A percentile compares a stretch with the other conserved stretches of the same genome.
These are phyloP conservation scores for Bassia scoparia DNA, from an alignment of 148 eudicot species.

Conservation along the genomic window DNA sequence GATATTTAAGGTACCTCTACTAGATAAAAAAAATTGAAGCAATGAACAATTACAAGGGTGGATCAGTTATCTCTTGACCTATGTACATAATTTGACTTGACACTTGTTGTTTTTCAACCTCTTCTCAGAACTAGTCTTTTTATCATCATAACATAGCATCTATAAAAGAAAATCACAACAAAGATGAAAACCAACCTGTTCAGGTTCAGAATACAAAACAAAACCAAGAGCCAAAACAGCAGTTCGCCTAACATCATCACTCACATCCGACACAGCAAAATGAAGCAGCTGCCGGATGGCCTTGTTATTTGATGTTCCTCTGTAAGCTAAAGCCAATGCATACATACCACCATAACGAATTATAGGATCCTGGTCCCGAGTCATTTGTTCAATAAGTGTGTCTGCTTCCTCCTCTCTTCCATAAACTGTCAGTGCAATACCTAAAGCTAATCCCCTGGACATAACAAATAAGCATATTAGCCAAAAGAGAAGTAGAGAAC, in stretches of 20 bases:
- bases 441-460: constrained; percentile 83
- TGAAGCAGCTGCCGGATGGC: constrained; percentile 97
- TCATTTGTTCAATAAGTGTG: constrained; percentile 92
- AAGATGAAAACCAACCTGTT: constrained; percentile 63
- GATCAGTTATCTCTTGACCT: too few species aligned
- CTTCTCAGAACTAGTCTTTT: too few species aligned
- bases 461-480: constrained; percentile 16
- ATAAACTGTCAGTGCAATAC: constrained; percentile 91
- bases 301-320: constrained; percentile 94
- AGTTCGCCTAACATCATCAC: constrained; percentile 95
- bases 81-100: too few species aligned
- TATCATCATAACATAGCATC: background rate
- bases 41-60: too few species aligned
- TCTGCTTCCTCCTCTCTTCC: constrained; percentile 99
- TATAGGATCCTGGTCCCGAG: constrained; percentile 97
- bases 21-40: too few species aligned
- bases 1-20: too few species aligned
- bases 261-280: constrained; percentile 98
- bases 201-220: constrained; percentile 89
- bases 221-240: constrained; percentile 98
- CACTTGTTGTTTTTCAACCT: too few species aligned
- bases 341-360: constrained; percentile 98
- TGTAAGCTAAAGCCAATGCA: constrained; percentile 93
- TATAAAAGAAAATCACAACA: constrained; percentile 2
- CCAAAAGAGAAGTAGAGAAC: background rate